These are phyloP conservation scores for Elongisporangium undulatum DNA, from an alignment of 352 stramenopile genomes.

Conservation along the genomic window DNA sequence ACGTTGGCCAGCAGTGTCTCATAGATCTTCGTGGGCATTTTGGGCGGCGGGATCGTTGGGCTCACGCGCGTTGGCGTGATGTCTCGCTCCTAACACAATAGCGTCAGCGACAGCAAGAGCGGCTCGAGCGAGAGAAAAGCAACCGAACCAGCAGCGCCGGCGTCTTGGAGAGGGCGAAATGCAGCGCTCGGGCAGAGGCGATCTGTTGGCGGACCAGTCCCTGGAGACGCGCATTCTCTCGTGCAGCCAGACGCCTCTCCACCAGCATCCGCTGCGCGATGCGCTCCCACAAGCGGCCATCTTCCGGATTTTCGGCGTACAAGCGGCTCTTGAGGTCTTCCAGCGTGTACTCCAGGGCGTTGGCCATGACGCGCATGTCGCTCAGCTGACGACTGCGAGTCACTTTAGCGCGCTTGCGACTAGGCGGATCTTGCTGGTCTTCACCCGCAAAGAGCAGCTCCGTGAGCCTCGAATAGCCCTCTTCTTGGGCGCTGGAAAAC, in stretches of 20 bases:
- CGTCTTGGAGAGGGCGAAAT: constrained; percentile 16
- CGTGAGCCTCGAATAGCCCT: neutral
- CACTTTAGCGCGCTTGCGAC: constrained; percentile 1
- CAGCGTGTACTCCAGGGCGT: constrained; percentile 17
- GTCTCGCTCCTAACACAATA: neutral
- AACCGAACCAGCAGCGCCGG: constrained; percentile 32
- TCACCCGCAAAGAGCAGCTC: constrained; percentile 3
- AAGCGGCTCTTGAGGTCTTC: constrained; percentile 30
- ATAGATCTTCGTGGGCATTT: constrained; percentile 21
- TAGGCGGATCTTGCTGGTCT: constrained; percentile 2
- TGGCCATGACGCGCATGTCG: neutral
- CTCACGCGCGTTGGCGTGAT: neutral
- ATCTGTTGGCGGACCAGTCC: constrained; percentile 24
- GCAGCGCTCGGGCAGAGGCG: constrained; percentile 1
- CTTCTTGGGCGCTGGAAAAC: constrained; percentile 3
- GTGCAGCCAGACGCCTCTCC: constrained; percentile 23
- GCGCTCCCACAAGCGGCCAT: constrained; percentile 27
- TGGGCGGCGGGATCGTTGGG: neutral
- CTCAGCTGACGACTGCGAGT: neutral
- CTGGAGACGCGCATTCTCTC: constrained; percentile 31
- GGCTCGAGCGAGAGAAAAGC: constrained; percentile 15
- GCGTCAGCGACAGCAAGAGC: constrained; percentile 3
- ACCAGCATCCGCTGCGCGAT: constrained; percentile 32
- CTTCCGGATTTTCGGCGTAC: constrained; percentile 11
- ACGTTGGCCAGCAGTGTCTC: constrained; percentile 32